phyloP scores from a whole-genome alignment of 2,329 filamentous ascomycete genomes.

The Ambrosiella cleistominuta region DNA sequence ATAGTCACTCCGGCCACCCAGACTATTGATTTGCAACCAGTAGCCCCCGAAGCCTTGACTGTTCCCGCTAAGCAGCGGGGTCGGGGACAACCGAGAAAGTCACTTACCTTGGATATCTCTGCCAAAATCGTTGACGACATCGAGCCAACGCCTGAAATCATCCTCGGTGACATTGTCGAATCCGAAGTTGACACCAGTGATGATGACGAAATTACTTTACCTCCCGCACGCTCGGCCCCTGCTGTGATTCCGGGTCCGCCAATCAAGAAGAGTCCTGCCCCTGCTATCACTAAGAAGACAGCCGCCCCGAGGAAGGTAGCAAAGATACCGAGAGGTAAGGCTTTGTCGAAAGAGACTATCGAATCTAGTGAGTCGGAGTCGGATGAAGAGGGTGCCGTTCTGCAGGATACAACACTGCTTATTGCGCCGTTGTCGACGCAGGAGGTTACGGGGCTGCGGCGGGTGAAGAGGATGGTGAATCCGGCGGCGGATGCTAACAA shows the following conservation, averaged over 20 bases:
- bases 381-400: background rate
- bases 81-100: no score
- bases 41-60: background rate
- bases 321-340: background rate
- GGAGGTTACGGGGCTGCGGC: no score
- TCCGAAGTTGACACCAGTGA: background rate
- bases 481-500: no score
- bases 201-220: background rate
- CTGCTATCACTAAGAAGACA: no score
- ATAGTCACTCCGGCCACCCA: no score
- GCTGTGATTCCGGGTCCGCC: no score
- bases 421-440: no score
- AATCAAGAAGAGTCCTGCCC: no score
- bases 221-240: background rate
- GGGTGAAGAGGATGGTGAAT: no score
- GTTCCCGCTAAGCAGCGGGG: no score
- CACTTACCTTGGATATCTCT: no score
- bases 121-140: background rate
- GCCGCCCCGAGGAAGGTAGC: background rate
- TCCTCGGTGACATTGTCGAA: background rate
- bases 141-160: background rate
- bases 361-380: background rate
- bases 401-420: no score
- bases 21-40: background rate
- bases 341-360: background rate